Evolutionary conservation across 768 basidiomycete genomes (phyloP), one percentile per base, ranked within the genome.

Genomic region (Pulveroboletus sp.): DNA sequence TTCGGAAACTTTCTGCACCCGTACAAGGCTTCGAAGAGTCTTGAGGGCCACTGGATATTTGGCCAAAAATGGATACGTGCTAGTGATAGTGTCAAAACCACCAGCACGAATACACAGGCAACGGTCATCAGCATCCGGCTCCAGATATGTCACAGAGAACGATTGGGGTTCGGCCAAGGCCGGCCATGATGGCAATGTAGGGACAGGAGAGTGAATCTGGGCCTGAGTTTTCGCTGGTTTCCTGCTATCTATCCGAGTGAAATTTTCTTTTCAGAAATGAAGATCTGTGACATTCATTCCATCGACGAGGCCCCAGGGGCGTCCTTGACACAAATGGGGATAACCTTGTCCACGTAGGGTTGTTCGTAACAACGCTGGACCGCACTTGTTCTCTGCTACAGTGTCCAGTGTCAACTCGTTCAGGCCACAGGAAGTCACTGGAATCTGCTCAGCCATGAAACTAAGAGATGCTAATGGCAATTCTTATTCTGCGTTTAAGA

Each of bases 231-330:
- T 16, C 7, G 9, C 29, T 9, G 1, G 48, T 7, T n/a, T 16
- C 11, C 9, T 19, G n/a, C n/a, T 1, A 5, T 31, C 0, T 20
- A 17, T 20, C 20, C 50, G 47, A 3, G 24, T 37, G 23, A 50
- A 48, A 1, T n/a, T 7, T 5, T 45, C 32, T 55, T 50, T 47
- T 52, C 57, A 7, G 61, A 60, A 32, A 65, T 47, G 33, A 65
- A 55, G 1, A 53, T 52, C 7, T 57, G 57, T 2, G 54, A 60
- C 33, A 42, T 47, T 8, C 35, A 39, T 12, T 27, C 21, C 6
- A 5, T 12, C 3, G 27, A 21, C 27, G 16, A 16, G 7, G 4
- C 4, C 6, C 12, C 3, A 16, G 23, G 6, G 0, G 16, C 20
- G 0, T 6, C 50, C 6, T 61, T 46, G 43, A 51, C 58, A 38